Evolutionary conservation across 768 basidiomycete species (phyloP).

Genomic region (Lactifluus echinatus): DNA sequence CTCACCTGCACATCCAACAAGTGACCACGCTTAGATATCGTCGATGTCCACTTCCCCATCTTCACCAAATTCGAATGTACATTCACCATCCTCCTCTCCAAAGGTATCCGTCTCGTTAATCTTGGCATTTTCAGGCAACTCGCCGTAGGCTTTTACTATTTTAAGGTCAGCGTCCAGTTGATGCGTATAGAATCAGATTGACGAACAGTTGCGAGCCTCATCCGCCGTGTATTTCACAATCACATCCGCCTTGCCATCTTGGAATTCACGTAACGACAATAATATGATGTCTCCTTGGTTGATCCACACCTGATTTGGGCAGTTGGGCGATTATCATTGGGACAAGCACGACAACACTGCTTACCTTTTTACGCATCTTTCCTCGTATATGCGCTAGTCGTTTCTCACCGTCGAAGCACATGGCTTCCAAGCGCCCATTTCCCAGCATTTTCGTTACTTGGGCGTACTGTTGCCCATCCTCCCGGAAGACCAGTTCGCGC

Average conservation of each 20-base stretch:
- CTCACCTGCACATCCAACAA: slow-evolving; percentile 20
- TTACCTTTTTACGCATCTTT: slow-evolving; percentile 98
- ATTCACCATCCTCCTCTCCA: slow-evolving; percentile 85
- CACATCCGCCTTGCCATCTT: slow-evolving; percentile 98
- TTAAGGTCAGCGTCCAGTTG: not conserved
- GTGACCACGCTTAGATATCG: slow-evolving; percentile 52
- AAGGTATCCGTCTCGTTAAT: slow-evolving; percentile 95
- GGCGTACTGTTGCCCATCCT: slow-evolving; percentile 98
- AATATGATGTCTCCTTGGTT: slow-evolving; percentile 97
- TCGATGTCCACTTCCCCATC: slow-evolving; percentile 86
- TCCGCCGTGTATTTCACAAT: slow-evolving; percentile 99
- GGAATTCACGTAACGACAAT: slow-evolving; percentile 94
- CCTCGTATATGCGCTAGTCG: slow-evolving; percentile 96
- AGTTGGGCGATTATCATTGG: not conserved
- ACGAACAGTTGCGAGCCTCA: slow-evolving; percentile 74
- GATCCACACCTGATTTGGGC: slow-evolving; percentile 79
- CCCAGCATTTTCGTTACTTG: slow-evolving; percentile 99
- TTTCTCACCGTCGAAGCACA: slow-evolving; percentile 98
- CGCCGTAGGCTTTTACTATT: slow-evolving; percentile 93
- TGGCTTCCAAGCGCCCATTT: slow-evolving; percentile 92
- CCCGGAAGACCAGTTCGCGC: slow-evolving; percentile 96
- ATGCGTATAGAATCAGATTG: not conserved
- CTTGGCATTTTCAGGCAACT: slow-evolving; percentile 92
- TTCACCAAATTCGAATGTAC: slow-evolving; percentile 84
- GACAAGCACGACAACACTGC: slow-evolving; percentile 20